A percentile compares a stretch with the other conserved stretches of the same genome.
These are phyloP conservation scores for Penicillium sp. DNA, from an alignment of 2,329 filamentous ascomycete species.

Conservation along the genomic window DNA sequence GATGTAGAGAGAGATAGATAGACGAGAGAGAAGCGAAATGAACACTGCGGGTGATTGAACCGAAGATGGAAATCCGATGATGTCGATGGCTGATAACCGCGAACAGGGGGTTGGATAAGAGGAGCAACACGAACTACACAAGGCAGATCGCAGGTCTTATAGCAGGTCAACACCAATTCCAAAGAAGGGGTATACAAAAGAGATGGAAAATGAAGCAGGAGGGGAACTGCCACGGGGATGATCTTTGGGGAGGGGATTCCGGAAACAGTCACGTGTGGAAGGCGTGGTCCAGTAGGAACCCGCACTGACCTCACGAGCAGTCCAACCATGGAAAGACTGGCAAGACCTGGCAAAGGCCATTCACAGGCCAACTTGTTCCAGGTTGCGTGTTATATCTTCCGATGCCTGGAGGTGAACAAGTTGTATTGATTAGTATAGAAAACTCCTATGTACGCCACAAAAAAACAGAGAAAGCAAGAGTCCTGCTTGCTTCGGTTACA, in stretches of 20 bases:
- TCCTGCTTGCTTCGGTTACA: slow-evolving; percentile 47
- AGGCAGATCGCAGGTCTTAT: slow-evolving; percentile 9
- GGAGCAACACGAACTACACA: slow-evolving; percentile 8
- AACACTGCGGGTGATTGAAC: slow-evolving; percentile 5
- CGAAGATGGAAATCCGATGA: slow-evolving; percentile 10
- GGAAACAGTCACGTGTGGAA: slow-evolving; percentile 32
- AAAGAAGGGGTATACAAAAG: slow-evolving; percentile 31
- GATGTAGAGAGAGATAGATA: neutral
- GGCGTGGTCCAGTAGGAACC: slow-evolving; percentile 34
- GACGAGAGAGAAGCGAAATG: neutral
- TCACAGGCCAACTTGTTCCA: slow-evolving; percentile 23
- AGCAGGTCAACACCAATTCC: neutral
- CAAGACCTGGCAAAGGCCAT: too few relatives aligned
- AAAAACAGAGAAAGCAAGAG: slow-evolving; percentile 9
- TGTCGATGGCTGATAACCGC: slow-evolving; percentile 38
- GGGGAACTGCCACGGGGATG: neutral
- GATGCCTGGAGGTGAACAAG: slow-evolving; percentile 24
- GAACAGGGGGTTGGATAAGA: slow-evolving; percentile 14
- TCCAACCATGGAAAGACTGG: slow-evolving; percentile 2
- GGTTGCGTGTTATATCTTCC: slow-evolving; percentile 23
- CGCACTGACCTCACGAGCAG: slow-evolving; percentile 32
- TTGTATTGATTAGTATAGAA: slow-evolving; percentile 29
- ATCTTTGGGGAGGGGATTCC: slow-evolving; percentile 11
- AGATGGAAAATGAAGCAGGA: slow-evolving; percentile 10
- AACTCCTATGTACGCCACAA: slow-evolving; percentile 26